Conservation (phyloP, 345 rosid species). For the Anastatica hierochuntica region DNA sequence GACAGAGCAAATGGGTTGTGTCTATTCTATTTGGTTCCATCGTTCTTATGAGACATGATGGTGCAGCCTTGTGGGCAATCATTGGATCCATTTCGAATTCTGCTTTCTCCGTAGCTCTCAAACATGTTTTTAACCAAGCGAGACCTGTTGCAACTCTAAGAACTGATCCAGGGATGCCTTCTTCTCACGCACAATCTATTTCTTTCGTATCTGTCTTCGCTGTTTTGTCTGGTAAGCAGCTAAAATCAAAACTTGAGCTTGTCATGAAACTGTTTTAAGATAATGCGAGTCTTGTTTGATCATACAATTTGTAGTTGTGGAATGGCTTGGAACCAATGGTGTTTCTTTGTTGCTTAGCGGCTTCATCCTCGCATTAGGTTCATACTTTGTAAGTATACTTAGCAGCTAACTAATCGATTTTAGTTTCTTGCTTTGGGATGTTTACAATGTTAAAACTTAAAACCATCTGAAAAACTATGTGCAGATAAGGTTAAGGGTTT, state of each 20-base stretch:
- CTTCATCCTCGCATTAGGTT: constrained; percentile 35
- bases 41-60: constrained; percentile 56
- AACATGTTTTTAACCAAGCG: constrained; percentile 57
- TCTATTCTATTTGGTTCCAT: constrained; percentile 37
- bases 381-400: constrained; percentile 44
- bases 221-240: constrained; percentile 4
- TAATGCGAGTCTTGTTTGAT: neutral
- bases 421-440: too few relatives aligned
- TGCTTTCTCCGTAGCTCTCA: constrained; percentile 38
- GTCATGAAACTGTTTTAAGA: neutral
- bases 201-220: constrained; percentile 44
- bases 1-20: constrained; percentile 75
- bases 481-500: constrained; percentile 72
- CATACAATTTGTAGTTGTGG: constrained; percentile 32
- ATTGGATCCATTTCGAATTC: constrained; percentile 45
- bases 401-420: too few relatives aligned
- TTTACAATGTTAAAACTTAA: too few relatives aligned
- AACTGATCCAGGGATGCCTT: constrained; percentile 92
- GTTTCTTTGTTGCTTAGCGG: constrained; percentile 27
- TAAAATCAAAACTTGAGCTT: neutral
- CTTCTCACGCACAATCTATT: constrained; percentile 79
- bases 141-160: constrained; percentile 45
- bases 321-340: constrained; percentile 39
- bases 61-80: constrained; percentile 53
- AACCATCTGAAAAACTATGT: too few relatives aligned